phyloP scores from a whole-genome alignment of 805 yeast species.

The Clavispora asparagi region DNA sequence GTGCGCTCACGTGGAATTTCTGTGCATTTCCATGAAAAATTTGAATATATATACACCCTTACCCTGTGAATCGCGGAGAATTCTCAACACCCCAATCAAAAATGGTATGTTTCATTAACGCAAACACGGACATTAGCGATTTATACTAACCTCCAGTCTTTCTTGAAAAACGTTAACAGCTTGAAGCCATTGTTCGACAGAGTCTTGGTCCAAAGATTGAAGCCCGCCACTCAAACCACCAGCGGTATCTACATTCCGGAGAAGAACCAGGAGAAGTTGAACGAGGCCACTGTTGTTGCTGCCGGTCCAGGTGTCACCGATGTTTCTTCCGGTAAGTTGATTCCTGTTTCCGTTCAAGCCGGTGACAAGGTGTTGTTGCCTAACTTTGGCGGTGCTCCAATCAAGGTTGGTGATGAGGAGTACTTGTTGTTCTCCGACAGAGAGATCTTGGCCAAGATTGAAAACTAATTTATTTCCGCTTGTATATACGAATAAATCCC shows the following conservation, averaged over 20 bases:
- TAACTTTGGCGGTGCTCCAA: constrained; percentile 84
- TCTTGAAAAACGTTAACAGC: constrained; percentile 77
- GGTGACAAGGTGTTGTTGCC: constrained; percentile 97
- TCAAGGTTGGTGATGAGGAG: constrained; percentile 83
- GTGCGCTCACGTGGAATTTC: constrained; percentile 3
- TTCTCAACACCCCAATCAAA: constrained; percentile 1
- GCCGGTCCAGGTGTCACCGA: constrained; percentile 91
- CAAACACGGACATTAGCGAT: neutral
- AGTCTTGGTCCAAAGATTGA: constrained; percentile 89
- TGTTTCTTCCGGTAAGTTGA: constrained; percentile 61
- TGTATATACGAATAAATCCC: constrained; percentile 1
- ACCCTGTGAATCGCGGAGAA: neutral
- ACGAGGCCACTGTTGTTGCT: constrained; percentile 87
- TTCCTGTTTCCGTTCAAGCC: constrained; percentile 69
- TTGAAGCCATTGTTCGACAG: constrained; percentile 94
- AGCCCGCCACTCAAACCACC: constrained; percentile 87
- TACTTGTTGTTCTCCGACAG: constrained; percentile 83
- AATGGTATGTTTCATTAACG: constrained; percentile 6
- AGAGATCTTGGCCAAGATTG: constrained; percentile 91
- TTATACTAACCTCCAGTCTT: constrained; percentile 36
- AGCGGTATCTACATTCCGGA: constrained; percentile 93
- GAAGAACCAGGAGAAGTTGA: constrained; percentile 90
- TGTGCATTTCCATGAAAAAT: constrained; percentile 7
- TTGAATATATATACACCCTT: constrained; percentile 1
- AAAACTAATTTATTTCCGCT: constrained; percentile 24